phyloP scores from a whole-genome alignment of 106 monocot genomes.

The Dioscorea alata region DNA sequence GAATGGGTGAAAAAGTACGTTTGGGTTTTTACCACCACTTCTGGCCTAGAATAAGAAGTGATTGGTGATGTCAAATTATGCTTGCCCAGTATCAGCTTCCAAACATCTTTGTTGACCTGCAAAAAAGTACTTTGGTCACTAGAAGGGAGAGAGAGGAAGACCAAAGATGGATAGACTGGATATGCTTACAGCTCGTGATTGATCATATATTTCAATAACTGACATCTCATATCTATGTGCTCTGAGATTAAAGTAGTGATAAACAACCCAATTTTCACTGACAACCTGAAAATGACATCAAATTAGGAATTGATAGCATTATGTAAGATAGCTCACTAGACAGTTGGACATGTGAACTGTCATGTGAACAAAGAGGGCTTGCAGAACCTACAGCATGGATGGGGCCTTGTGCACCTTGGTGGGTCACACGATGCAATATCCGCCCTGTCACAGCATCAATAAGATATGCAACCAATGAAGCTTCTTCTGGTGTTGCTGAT shows the following conservation, averaged over 20 bases:
- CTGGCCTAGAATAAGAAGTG: constrained; percentile 76
- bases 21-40: constrained; percentile 76
- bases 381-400: constrained; percentile 79
- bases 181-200: constrained; percentile 77
- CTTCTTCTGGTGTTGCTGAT: constrained; percentile 83
- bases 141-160: not conserved
- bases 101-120: constrained; percentile 92
- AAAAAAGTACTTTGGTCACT: not conserved
- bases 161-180: not conserved
- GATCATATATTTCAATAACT: constrained; percentile 96
- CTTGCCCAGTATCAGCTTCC: constrained; percentile 87
- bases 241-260: constrained; percentile 99
- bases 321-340: too few species aligned
- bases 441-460: constrained; percentile 92
- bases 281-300: constrained; percentile 52
- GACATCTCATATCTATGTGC: constrained; percentile 99
- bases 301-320: not conserved
- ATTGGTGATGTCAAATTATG: constrained; percentile 88
- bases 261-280: constrained; percentile 98
- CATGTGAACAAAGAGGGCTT: not conserved
- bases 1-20: constrained; percentile 96
- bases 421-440: constrained; percentile 80
- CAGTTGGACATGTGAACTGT: too few species aligned
- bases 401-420: constrained; percentile 95
- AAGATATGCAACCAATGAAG: constrained; percentile 74